Evolutionary conservation across 1,284 basidiomycete genomes (phyloP), one percentile per base, ranked within the genome.

Genomic region (Heterobasidion parviporum): DNA sequence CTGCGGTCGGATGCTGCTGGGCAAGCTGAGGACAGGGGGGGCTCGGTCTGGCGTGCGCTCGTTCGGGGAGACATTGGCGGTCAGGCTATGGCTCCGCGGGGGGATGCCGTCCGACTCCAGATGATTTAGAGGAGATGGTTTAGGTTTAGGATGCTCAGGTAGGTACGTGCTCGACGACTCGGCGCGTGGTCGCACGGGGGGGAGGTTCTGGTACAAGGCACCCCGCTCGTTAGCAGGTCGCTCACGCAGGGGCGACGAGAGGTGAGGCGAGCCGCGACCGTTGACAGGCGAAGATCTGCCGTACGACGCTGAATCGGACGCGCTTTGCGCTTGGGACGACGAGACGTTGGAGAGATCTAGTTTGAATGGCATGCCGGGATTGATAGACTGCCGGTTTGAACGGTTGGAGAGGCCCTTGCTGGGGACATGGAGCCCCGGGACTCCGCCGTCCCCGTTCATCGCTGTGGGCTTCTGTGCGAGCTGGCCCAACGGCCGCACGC

Each of bases 401-500:
- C 54, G 41, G 35, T 58, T 48, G 32, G 43, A 61, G 52, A 56
- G 58, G 6, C 60, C 8, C 53, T 50, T 62, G 46, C 62, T 63
- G 8, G 65, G 54, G 15, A 61, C 60, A 36, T 57, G 62, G 33
- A 65, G 58, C 43, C 60, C 61, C 1, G 64, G 60, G 2, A 38
- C 64, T 62, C 33, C 58, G 50, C 6, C 61, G 59, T 9, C 38
- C 12, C 38, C 58, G 57, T 12, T 63, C 56, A 15, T 50, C 26
- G 47, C 34, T 6, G 55, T 41, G 43, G 44, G 46, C 56, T 59
- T 63, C 56, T 65, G 72, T 58, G 78, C 68, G n/a, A 77, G 67
- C 33, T 74, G 62, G 60, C 81, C 74, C 50, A 80, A 68, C 7
- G 79, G 78, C 26, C 77, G 76, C 18, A 79, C 70, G 46, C 81